Evolutionary conservation across 352 stramenopile genomes (phyloP), one percentile per base, ranked within the genome.

Genomic region (Globisporangium cederbergense): DNA sequence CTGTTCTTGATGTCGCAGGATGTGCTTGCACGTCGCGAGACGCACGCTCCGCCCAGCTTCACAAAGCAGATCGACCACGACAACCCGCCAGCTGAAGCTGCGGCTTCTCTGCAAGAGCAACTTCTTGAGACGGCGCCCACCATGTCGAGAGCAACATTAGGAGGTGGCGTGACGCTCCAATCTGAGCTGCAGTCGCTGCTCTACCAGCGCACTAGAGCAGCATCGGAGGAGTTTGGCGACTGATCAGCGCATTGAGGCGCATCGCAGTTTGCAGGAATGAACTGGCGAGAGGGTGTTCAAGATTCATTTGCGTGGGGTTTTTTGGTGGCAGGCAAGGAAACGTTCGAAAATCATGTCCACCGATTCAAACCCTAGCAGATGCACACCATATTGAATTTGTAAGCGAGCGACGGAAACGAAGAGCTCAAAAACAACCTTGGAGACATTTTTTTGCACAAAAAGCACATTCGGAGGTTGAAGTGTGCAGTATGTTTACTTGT

Each of bases 61-160:
- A 83, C 72, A 18, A 85, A 81, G 49, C 73, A 80, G 52, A 72
- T 90, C 18, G 70, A 77, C 40, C 68, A 78, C 20, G 75, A 86
- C 57, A 36, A 47, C 16, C 14, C 46, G 20, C 10, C 30, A 34
- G 5, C 46, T 28, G 46, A 16, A 16, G 5, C 8, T 57, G 5
- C n/a, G n/a, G 10, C 32, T 11, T n/a, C 30, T 2, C 30, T 18
- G 3, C 30, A n/a, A 42, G 51, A 25, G 43, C 4, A 11, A 14
- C 3, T 1, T 30, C 9, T 18, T 3, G 32, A 43, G 30, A 4
- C 18, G 7, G 30, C 30, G n/a, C 13, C 28, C 5, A 16, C 28
- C 50, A 7, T 20, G 6, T 8, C 42, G 4, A 32, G 4, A 6
- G 25, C 7, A 13, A 10, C 25, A 1, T 25, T n/a, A 32, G 14